Conservation (phyloP, 441 rosid genomes). For the Erodium moschatum region DNA sequence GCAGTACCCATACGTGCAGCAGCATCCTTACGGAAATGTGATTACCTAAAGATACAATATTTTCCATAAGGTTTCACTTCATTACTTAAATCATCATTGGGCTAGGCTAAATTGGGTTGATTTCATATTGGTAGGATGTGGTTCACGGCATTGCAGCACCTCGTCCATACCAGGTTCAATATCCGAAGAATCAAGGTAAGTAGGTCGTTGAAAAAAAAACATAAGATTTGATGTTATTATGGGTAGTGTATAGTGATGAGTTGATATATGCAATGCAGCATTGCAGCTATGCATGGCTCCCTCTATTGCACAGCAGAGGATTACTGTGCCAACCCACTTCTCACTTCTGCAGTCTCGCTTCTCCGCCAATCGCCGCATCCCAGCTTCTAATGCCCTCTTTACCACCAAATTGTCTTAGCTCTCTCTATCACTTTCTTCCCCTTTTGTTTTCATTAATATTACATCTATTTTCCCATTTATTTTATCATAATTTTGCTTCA, state of each 20-base stretch:
- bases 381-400: conserved; percentile 42
- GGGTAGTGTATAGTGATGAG: too few relatives aligned
- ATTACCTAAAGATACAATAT: conserved; percentile 44
- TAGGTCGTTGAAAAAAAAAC: too few relatives aligned
- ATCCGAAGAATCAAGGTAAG: conserved; percentile 71
- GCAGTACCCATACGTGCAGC: conserved; percentile 22
- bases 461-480: too few relatives aligned
- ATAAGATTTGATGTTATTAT: too few relatives aligned
- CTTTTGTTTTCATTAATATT: too few relatives aligned
- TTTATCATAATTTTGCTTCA: too few relatives aligned
- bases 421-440: not conserved
- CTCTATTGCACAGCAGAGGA: conserved; percentile 50
- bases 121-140: conserved; percentile 46
- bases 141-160: conserved; percentile 42
- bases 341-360: conserved; percentile 49
- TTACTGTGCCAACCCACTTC: conserved; percentile 36
- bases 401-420: conserved; percentile 36
- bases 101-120: conserved; percentile 2
- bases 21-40: not conserved
- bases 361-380: conserved; percentile 32
- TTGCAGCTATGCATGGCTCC: conserved; percentile 41
- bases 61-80: too few relatives aligned
- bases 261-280: not conserved
- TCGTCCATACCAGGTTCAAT: conserved; percentile 49
- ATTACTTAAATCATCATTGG: too few relatives aligned